Percentiles rank a stretch among this genome's conserved stretches.
Evolutionary conservation across 306 rosid genomes (phyloP).

Genomic region (Casuarina cunninghamiana): DNA sequence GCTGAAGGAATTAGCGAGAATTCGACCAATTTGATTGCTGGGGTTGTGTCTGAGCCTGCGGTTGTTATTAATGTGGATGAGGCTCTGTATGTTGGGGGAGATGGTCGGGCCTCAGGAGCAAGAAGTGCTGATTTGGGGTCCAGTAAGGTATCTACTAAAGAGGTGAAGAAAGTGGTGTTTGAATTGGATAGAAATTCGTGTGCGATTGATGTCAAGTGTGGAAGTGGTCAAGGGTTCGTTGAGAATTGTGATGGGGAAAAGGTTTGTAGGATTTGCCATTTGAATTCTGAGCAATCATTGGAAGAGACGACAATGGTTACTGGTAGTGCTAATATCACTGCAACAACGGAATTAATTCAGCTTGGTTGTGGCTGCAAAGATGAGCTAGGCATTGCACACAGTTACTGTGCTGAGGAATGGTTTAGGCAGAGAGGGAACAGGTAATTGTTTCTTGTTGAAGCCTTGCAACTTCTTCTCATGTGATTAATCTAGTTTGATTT

Average conservation of each 20-base stretch:
- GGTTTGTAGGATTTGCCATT: constrained; percentile 91
- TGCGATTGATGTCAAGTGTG: constrained; percentile 58
- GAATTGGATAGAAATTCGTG: constrained; percentile 46
- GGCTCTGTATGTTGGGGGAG: constrained; percentile 31
- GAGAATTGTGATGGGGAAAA: constrained; percentile 63
- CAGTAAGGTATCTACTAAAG: constrained; percentile 38
- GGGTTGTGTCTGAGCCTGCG: constrained; percentile 46
- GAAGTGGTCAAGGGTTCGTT: constrained; percentile 38
- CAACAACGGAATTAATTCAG: constrained; percentile 54
- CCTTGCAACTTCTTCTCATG: neutral
- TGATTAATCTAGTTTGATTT: neutral
- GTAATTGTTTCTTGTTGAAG: constrained; percentile 40
- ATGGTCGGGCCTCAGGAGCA: constrained; percentile 33
- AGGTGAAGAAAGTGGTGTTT: constrained; percentile 39
- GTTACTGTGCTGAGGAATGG: constrained; percentile 93
- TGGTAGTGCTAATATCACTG: constrained; percentile 26
- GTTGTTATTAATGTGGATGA: constrained; percentile 52
- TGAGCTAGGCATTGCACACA: constrained; percentile 82
- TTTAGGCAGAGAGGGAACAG: constrained; percentile 91
- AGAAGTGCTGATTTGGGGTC: constrained; percentile 44
- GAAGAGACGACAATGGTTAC: constrained; percentile 33
- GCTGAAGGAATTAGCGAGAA: constrained; percentile 46
- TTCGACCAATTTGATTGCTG: constrained; percentile 38
- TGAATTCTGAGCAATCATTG: constrained; percentile 59
- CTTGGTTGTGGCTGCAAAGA: constrained; percentile 92